Evolutionary conservation across 2,329 filamentous ascomycete genomes (phyloP).

Genomic region (Penicillium janthinellum): DNA sequence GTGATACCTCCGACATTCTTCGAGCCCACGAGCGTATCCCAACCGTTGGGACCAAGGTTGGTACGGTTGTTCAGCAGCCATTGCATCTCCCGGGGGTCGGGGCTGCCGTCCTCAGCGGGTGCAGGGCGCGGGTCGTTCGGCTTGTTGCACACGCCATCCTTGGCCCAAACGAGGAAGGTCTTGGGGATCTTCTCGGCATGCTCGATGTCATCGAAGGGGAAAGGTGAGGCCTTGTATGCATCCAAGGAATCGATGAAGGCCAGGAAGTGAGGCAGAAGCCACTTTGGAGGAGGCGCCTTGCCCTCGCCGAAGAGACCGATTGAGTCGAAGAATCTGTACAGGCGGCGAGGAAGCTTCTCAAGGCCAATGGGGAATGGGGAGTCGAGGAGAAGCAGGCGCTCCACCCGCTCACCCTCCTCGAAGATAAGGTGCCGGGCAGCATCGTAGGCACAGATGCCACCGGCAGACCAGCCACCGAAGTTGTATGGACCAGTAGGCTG

Average conservation of each 20-base stretch:
- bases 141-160: constrained; percentile 50
- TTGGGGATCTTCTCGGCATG: constrained; percentile 43
- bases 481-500: constrained; percentile 61
- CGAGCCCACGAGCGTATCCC: constrained; percentile 48
- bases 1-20: constrained; percentile 40
- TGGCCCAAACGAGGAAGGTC: constrained; percentile 52
- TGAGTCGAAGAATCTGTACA: constrained; percentile 54
- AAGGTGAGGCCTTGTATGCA: constrained; percentile 43
- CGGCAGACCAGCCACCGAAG: constrained; percentile 74
- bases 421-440: constrained; percentile 62
- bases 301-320: constrained; percentile 52
- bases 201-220: constrained; percentile 33
- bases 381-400: constrained; percentile 66
- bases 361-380: constrained; percentile 68
- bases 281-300: constrained; percentile 48
- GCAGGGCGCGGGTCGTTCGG: constrained; percentile 44
- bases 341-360: constrained; percentile 62
- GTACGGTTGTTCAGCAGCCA: constrained; percentile 53
- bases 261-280: constrained; percentile 56
- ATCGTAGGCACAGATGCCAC: constrained; percentile 71
- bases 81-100: constrained; percentile 52
- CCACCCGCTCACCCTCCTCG: constrained; percentile 59
- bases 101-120: constrained; percentile 40
- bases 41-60: constrained; percentile 52
- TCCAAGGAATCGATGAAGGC: constrained; percentile 53